phyloP scores from a whole-genome alignment of 2,329 filamentous ascomycete species.

The Penicillium sumatraense region DNA sequence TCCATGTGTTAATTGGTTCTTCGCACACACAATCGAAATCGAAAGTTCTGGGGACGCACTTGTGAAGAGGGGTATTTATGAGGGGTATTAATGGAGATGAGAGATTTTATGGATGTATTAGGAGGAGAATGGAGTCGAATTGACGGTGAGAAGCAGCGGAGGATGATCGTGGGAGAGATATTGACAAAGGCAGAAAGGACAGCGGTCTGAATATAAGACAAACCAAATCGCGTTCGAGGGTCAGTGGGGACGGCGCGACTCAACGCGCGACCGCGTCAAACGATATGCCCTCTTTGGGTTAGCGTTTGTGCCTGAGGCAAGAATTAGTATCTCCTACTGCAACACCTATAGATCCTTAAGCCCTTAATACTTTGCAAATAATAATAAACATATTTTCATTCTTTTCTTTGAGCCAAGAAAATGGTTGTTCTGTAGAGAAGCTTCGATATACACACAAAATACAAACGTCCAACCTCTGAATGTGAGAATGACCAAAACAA shows the following conservation, averaged over 20 bases:
- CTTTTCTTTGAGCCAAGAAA: too few relatives aligned
- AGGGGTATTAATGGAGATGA: slow-evolving; percentile 1
- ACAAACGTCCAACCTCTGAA: not conserved
- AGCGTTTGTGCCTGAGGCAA: slow-evolving; percentile 21
- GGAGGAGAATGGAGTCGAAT: slow-evolving; percentile 5
- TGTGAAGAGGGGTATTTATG: slow-evolving; percentile 28
- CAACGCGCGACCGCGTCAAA: slow-evolving; percentile 33
- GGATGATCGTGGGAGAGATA: slow-evolving; percentile 15
- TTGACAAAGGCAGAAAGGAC: slow-evolving; percentile 21
- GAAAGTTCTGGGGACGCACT: slow-evolving; percentile 32
- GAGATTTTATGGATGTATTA: not conserved
- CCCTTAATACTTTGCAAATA: too few relatives aligned
- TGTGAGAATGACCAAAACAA: not conserved
- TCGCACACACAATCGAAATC: slow-evolving; percentile 1
- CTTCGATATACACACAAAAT: not conserved
- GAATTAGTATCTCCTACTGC: slow-evolving; percentile 13
- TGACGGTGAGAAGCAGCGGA: slow-evolving; percentile 10
- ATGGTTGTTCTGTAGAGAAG: not conserved
- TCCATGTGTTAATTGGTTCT: slow-evolving; percentile 19
- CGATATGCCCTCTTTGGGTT: slow-evolving; percentile 37
- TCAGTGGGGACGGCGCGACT: slow-evolving; percentile 36
- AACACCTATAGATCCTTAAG: too few relatives aligned
- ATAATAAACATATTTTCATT: too few relatives aligned
- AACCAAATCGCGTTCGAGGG: slow-evolving; percentile 34
- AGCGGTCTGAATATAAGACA: slow-evolving; percentile 28